Base-by-base conservation (phyloP, 306 rosid species). In the Quercus dentata region DNA sequence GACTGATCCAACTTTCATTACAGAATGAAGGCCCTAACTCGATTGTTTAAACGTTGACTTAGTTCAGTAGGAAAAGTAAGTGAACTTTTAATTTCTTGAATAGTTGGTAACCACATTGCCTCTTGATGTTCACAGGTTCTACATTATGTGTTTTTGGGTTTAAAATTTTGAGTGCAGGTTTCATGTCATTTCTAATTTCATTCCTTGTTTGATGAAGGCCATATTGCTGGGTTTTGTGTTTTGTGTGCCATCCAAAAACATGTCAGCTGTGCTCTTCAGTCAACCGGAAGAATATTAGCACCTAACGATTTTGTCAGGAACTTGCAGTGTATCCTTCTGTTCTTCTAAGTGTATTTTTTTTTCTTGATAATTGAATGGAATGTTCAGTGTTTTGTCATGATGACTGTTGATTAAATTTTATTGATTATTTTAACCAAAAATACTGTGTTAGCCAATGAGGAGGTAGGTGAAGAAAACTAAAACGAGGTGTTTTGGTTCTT, bases 231-330 rank as follows among this genome's bases (percentile, higher is more conserved):
- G 56, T 96, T 96, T 88, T 96, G 99, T 83, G 99, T 98, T 69
- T 85, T 96, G 19, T 96, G 99, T 77, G 99, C 99, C 41, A 90
- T 96, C 84, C 98, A 96, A 80, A 93, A 90, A 69, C 99, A 96
- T 71, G 99, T 96, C 63, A 93, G 99, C 76, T 87, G 91, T 54
- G 99, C 98, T 25, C 86, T 96, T 27, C 93, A 96, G 74, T 84
- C 97, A 64, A 87, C 92, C 19, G 98, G 96, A 82, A 86, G 91
- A 74, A 91, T 89, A 85, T 90, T 94, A 78, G 86, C 91, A 33
- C 99, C 99, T 0, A 77, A 87, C 73, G 90, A 84, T 84, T 82
- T 96, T 71, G 99, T 96, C 80, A 80, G 86, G 61, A 96, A 96
- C 82, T 87, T 96, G 69, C 89, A 92, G 44, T 86, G 99, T 93